Evolutionary conservation across 805 yeast genomes (phyloP).

Genomic region (Tetrapisispora fleetii): DNA sequence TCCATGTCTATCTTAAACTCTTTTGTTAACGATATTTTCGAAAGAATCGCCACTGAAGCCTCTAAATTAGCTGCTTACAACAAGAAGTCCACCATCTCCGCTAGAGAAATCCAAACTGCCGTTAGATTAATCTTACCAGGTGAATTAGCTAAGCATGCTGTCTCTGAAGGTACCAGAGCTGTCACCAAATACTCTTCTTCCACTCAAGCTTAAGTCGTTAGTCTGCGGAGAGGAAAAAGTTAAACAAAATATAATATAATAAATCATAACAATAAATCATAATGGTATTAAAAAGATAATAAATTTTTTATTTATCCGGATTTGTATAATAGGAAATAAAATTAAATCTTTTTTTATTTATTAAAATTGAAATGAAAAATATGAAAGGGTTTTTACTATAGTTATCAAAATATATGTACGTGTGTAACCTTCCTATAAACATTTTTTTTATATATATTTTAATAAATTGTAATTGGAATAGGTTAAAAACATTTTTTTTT

Average conservation of each 20-base stretch:
- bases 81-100: conserved; percentile 95
- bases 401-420: not conserved
- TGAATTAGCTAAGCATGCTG: conserved; percentile 97
- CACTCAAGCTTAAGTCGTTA: conserved; percentile 30
- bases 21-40: conserved; percentile 94
- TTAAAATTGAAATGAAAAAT: not conserved
- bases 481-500: not conserved
- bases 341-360: conserved; percentile 1
- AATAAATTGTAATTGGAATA: conserved; percentile 4
- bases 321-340: conserved; percentile 4
- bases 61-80: conserved; percentile 97
- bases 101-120: conserved; percentile 98
- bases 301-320: conserved; percentile 3
- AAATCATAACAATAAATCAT: conserved; percentile 2
- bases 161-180: conserved; percentile 97
- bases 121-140: conserved; percentile 97
- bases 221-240: not conserved
- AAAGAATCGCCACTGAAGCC: conserved; percentile 96
- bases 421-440: not conserved
- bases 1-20: conserved; percentile 99
- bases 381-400: not conserved
- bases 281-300: not conserved
- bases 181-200: conserved; percentile 88
- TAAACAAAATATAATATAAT: conserved; percentile 2
- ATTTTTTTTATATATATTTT: conserved; percentile 1